Percentiles rank a stretch among this genome's conserved stretches.
Evolutionary conservation across 495 filamentous ascomycete species (phyloP).

Genomic region (Aspergillus biplanus): DNA sequence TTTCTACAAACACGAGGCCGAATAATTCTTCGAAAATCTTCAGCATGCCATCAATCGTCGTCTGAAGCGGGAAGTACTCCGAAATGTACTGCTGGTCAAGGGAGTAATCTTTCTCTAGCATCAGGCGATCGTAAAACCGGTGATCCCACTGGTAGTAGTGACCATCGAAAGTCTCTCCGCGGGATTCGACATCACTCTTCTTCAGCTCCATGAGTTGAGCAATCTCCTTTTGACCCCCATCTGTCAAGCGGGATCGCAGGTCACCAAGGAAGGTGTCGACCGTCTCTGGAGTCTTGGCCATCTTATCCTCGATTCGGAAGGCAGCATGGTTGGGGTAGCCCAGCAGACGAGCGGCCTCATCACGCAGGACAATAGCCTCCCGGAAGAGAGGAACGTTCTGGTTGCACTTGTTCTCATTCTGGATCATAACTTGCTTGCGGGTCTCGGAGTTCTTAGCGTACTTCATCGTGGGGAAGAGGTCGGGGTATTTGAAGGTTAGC

Average conservation of each 20-base stretch:
- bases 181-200: slow-evolving; percentile 68
- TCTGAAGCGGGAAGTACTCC: slow-evolving; percentile 90
- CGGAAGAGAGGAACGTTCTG: slow-evolving; percentile 84
- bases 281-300: slow-evolving; percentile 89
- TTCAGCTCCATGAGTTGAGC: slow-evolving; percentile 75
- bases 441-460: slow-evolving; percentile 62
- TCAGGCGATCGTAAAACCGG: slow-evolving; percentile 84
- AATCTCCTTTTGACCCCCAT: slow-evolving; percentile 79
- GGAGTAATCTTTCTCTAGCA: slow-evolving; percentile 88
- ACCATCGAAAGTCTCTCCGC: slow-evolving; percentile 63
- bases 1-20: slow-evolving; percentile 86
- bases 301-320: slow-evolving; percentile 93
- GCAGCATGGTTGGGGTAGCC: slow-evolving; percentile 93
- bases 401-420: slow-evolving; percentile 82
- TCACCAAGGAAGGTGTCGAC: slow-evolving; percentile 86
- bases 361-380: slow-evolving; percentile 84
- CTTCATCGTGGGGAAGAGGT: slow-evolving; percentile 67
- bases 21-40: slow-evolving; percentile 93
- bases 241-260: slow-evolving; percentile 70
- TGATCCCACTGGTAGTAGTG: slow-evolving; percentile 93
- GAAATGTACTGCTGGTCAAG: slow-evolving; percentile 88
- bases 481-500: slow-evolving; percentile 73
- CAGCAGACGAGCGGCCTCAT: slow-evolving; percentile 88
- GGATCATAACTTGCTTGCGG: slow-evolving; percentile 59
- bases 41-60: slow-evolving; percentile 88